phyloP scores from a whole-genome alignment of 1,139 yeast species.

The Hemisphaericaspora subhashii region DNA sequence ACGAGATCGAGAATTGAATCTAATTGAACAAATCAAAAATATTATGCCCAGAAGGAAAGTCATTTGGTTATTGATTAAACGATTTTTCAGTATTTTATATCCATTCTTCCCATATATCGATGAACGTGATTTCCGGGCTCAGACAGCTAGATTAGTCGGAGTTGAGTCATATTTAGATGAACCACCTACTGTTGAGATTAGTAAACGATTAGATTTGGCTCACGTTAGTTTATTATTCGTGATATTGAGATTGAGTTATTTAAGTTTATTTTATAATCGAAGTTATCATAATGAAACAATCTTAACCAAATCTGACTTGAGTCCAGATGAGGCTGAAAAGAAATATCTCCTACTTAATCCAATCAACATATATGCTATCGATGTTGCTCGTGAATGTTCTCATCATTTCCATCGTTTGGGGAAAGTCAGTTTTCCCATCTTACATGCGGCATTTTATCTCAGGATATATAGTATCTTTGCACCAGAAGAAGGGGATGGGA shows the following conservation, averaged over 20 bases:
- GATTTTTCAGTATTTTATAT: constrained; percentile 27
- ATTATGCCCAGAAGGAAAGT: constrained; percentile 31
- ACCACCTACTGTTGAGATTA: constrained; percentile 19
- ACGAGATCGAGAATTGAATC: constrained; percentile 24
- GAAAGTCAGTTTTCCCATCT: constrained; percentile 25
- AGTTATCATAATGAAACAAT: constrained; percentile 28
- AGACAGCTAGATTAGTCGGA: constrained; percentile 26
- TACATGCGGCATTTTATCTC: constrained; percentile 39
- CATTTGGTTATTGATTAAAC: constrained; percentile 27
- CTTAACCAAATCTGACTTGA: constrained; percentile 18
- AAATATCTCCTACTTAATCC: constrained; percentile 31
- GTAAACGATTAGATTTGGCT: constrained; percentile 32
- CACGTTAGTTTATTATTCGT: constrained; percentile 30
- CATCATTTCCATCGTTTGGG: constrained; percentile 26
- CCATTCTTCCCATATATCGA: constrained; percentile 35
- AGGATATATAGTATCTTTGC: constrained; percentile 46
- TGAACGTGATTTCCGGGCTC: constrained; percentile 23
- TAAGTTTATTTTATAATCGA: constrained; percentile 36
- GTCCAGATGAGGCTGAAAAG: constrained; percentile 26
- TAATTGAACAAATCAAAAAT: constrained; percentile 27
- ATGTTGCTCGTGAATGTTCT: constrained; percentile 30
- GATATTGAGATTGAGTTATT: constrained; percentile 31
- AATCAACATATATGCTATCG: constrained; percentile 26
- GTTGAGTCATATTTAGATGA: constrained; percentile 20
- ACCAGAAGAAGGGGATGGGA: constrained; percentile 54